phyloP scores from a whole-genome alignment of 495 filamentous ascomycete genomes.

The Penicillium lividum region DNA sequence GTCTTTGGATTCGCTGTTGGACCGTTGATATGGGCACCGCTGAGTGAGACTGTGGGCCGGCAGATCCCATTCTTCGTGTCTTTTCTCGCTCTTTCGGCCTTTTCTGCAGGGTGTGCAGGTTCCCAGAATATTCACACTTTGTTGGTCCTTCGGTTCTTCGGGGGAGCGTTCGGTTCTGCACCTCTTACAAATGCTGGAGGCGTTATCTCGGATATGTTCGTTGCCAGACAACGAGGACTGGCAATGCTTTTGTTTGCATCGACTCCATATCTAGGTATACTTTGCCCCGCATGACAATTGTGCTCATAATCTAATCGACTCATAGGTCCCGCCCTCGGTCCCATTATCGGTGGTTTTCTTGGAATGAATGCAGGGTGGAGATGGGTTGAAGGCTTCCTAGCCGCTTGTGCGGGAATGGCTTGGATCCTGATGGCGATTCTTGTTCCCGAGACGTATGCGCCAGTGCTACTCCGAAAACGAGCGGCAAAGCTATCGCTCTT shows the following conservation, averaged over 20 bases:
- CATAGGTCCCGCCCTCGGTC: conserved; percentile 6
- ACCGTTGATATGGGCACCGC: conserved; percentile 11
- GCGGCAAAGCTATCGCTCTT: conserved; percentile 47
- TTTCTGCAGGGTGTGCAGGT: conserved; percentile 3
- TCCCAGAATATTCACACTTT: neutral
- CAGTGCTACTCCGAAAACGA: conserved; percentile 53
- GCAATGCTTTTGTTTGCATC: conserved; percentile 4
- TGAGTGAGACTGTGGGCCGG: conserved; percentile 10
- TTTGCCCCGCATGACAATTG: neutral
- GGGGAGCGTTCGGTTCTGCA: conserved; percentile 8
- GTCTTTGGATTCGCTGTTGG: conserved; percentile 9
- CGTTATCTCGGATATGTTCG: conserved; percentile 12
- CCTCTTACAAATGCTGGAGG: conserved; percentile 10
- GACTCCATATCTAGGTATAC: conserved; percentile 1
- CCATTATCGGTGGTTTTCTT: conserved; percentile 10
- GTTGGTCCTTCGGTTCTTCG: conserved; percentile 11
- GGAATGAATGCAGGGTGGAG: conserved; percentile 6
- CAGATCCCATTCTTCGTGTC: conserved; percentile 3
- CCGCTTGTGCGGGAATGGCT: conserved; percentile 9
- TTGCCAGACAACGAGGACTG: conserved; percentile 1
- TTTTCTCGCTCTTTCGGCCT: neutral
- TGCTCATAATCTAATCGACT: neutral
- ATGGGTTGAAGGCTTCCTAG: conserved; percentile 16
- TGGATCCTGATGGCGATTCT: conserved; percentile 38
- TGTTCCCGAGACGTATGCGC: conserved; percentile 60